phyloP scores from a whole-genome alignment of 352 stramenopile species.

The Globisporangium spinosum region DNA sequence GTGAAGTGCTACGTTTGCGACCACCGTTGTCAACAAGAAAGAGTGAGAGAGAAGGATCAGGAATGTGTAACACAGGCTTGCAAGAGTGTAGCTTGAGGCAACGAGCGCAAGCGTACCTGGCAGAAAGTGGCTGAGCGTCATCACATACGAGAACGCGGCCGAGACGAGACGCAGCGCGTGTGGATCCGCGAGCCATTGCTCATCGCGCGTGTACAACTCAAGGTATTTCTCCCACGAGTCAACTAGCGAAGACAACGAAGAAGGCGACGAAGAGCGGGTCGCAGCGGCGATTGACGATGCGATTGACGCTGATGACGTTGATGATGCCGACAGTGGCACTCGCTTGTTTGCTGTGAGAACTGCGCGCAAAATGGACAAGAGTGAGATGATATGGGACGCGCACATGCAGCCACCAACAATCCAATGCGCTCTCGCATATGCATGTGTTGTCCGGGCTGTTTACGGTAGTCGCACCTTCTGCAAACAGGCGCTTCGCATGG shows the following conservation, averaged over 20 bases:
- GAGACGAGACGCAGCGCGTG: constrained; percentile 49
- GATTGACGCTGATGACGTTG: neutral
- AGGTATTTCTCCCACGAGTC: constrained; percentile 45
- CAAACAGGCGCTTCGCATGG: constrained; percentile 40
- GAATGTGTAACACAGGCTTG: neutral
- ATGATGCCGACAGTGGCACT: neutral
- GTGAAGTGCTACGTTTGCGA: neutral
- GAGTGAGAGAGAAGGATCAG: neutral
- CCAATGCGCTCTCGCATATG: neutral
- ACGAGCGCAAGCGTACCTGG: constrained; percentile 19
- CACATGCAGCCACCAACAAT: neutral
- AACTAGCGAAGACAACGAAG: neutral
- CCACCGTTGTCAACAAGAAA: neutral
- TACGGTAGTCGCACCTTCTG: constrained; percentile 28
- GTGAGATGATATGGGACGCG: neutral
- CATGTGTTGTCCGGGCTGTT: neutral
- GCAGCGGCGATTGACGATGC: neutral
- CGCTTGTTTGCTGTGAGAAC: constrained; percentile 6
- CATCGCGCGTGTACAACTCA: constrained; percentile 33
- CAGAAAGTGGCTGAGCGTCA: constrained; percentile 53
- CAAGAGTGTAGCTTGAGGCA: neutral
- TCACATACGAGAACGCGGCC: constrained; percentile 64
- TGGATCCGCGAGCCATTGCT: constrained; percentile 29
- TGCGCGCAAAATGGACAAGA: constrained; percentile 2
- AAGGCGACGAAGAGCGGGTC: neutral